phyloP scores from a whole-genome alignment of 2,329 filamentous ascomycete species.

The Colletotrichum incanum region DNA sequence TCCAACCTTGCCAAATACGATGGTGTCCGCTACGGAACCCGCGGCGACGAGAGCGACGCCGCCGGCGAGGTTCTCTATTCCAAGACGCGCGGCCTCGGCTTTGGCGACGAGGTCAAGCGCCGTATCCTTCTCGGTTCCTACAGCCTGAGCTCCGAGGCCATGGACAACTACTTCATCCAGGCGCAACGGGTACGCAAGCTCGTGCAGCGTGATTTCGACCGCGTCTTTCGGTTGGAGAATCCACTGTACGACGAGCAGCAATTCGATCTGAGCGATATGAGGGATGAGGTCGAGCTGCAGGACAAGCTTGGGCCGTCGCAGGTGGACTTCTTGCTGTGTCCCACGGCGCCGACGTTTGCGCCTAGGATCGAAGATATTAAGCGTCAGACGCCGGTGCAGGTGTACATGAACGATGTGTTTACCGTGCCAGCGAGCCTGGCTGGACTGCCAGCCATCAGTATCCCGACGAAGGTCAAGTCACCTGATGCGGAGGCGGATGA shows the following conservation, averaged over 20 bases:
- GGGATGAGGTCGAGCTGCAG: constrained; percentile 65
- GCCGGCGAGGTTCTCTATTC: constrained; percentile 81
- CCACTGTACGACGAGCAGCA: constrained; percentile 72
- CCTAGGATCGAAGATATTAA: constrained; percentile 75
- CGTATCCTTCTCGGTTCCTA: constrained; percentile 93
- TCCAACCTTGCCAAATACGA: constrained; percentile 98
- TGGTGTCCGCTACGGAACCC: constrained; percentile 89
- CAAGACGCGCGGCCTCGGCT: constrained; percentile 78
- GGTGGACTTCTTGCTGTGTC: constrained; percentile 90
- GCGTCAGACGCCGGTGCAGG: constrained; percentile 74
- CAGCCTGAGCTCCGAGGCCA: constrained; percentile 88
- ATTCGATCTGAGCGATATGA: constrained; percentile 74
- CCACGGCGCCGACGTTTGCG: constrained; percentile 85
- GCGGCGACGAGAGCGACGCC: constrained; percentile 67
- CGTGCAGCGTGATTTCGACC: constrained; percentile 89
- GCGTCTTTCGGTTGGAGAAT: constrained; percentile 79
- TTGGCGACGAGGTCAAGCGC: constrained; percentile 88
- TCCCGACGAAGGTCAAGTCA: constrained; percentile 82
- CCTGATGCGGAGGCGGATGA: constrained; percentile 50
- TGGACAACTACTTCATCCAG: constrained; percentile 97
- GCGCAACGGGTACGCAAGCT: constrained; percentile 90
- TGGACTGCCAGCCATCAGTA: constrained; percentile 88
- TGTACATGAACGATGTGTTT: constrained; percentile 94
- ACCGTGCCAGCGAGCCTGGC: constrained; percentile 96
- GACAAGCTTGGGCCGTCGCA: constrained; percentile 72